Conservation (phyloP, 1,284 basidiomycete species). For the Sporisorium reilianum region DNA sequence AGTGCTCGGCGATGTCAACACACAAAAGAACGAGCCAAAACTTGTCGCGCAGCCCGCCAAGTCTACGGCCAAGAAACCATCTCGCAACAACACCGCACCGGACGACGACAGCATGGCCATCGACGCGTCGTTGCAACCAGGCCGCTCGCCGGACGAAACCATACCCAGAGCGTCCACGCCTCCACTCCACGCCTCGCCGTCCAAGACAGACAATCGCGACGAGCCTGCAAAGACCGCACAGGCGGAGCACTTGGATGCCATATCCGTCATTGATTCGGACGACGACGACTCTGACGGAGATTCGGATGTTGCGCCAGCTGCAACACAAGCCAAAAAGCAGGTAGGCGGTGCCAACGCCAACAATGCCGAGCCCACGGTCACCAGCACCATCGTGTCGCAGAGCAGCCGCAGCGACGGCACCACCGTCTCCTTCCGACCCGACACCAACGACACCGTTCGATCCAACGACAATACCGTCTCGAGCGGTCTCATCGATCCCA, state of each 20-base stretch:
- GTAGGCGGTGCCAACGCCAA: not conserved
- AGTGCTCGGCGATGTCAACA: slow-evolving; percentile 39
- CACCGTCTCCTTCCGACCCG: slow-evolving; percentile 21
- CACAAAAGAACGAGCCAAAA: slow-evolving; percentile 5
- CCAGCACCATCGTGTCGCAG: slow-evolving; percentile 25
- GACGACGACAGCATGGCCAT: slow-evolving; percentile 48
- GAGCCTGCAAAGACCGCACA: not conserved
- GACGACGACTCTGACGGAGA: slow-evolving; percentile 27
- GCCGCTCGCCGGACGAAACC: slow-evolving; percentile 4
- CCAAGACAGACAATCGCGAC: slow-evolving; percentile 4
- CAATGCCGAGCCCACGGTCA: slow-evolving; percentile 22
- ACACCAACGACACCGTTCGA: slow-evolving; percentile 29
- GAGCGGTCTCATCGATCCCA: slow-evolving; percentile 25
- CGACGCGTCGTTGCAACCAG: slow-evolving; percentile 10
- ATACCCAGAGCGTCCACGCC: slow-evolving; percentile 47
- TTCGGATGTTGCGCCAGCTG: slow-evolving; percentile 11
- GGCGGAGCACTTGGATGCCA: slow-evolving; percentile 6
- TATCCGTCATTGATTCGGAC: slow-evolving; percentile 31
- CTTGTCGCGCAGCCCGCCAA: slow-evolving; percentile 5
- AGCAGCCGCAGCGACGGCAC: slow-evolving; percentile 24
- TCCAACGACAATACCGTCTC: slow-evolving; percentile 40
- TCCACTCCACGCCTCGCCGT: slow-evolving; percentile 23
- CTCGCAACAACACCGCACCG: slow-evolving; percentile 5
- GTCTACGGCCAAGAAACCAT: not conserved
- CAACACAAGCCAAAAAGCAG: not conserved